Conservation (phyloP, 192 early-diverging fungal species). For the Coemansia nantahalensis region DNA sequence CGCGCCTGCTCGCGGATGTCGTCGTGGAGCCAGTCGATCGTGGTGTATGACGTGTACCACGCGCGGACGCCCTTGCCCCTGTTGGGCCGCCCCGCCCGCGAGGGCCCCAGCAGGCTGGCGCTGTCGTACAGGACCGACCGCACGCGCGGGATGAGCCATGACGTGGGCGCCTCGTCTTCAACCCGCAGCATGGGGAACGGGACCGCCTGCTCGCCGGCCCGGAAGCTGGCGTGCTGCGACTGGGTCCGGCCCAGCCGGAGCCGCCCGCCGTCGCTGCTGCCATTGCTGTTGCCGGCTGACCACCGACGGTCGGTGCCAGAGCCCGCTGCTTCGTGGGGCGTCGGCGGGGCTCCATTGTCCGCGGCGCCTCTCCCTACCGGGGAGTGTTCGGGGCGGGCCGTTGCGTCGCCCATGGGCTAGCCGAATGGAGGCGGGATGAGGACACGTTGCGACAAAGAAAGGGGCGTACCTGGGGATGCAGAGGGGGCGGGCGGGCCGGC, state of each 20-base stretch:
- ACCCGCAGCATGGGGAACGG: slow-evolving; percentile 43
- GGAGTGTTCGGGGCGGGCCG: too few relatives aligned
- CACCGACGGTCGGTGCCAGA: too few relatives aligned
- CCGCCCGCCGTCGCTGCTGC: too few relatives aligned
- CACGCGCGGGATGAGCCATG: slow-evolving; percentile 49
- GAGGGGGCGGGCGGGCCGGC: too few relatives aligned
- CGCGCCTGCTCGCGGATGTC: slow-evolving; percentile 72
- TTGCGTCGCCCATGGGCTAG: too few relatives aligned
- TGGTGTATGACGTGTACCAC: slow-evolving; percentile 49
- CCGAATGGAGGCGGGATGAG: too few relatives aligned
- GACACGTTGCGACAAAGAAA: too few relatives aligned
- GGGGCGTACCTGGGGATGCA: too few relatives aligned
- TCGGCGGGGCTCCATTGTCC: too few relatives aligned
- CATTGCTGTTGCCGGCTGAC: too few relatives aligned
- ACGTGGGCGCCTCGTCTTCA: slow-evolving; percentile 41
- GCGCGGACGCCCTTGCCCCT: slow-evolving; percentile 43
- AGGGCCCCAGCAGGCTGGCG: slow-evolving; percentile 21
- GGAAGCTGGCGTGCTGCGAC: slow-evolving; percentile 12
- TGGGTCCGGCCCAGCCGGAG: slow-evolving; percentile 7
- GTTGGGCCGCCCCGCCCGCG: slow-evolving; percentile 20
- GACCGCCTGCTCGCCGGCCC: slow-evolving; percentile 8
- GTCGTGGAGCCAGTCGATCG: slow-evolving; percentile 88
- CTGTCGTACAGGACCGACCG: slow-evolving; percentile 44
- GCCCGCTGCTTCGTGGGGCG: too few relatives aligned
- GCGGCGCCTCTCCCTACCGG: too few relatives aligned